Evolutionary conservation across 305 asterid genomes (phyloP), one percentile per base, ranked within the genome.

Genomic region (Plantago coronopus): DNA sequence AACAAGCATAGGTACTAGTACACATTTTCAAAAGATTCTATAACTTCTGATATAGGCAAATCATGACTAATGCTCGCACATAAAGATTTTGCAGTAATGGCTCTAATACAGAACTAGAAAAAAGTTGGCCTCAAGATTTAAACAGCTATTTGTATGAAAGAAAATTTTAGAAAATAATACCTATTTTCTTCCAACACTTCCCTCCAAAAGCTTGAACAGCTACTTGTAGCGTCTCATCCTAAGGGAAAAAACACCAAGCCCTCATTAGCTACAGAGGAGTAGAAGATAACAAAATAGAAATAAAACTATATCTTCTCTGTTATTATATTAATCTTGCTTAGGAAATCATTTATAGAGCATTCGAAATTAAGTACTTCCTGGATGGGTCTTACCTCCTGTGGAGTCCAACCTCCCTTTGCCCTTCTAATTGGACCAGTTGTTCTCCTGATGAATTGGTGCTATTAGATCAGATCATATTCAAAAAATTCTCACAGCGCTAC

Each of bases 321-420:
- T 17, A 38, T 57, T 14, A 51, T 34, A 16, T 60, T 57, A 27
- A 22, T 61, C 49, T 27, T 49, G 55, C 25, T 42, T 44, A 42
- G 56, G 61, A 48, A 44, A 37, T 27, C 53, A 29, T 22, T 27
- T 42, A 51, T 53, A 46, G 45, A 38, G 57, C 50, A 68, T 21
- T 22, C 45, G 51, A 58, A 62, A 22, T 50, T 61, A 54, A 61
- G 64, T 16, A 53, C 58, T 29, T 17, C 58, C 56, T 49, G 37
- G 34, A 65, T 65, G 45, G 64, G 15, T 49, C 75, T 74, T 77
- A 90, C 99, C 97, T 94, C 97, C 75, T 89, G 91, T 0, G 95
- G 96, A 22, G 97, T 94, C 99, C 99, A 94, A 51, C 99, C 99
- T 59, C 99, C 97, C 84, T 87, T 94, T 60, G 99, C 95, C 77